phyloP scores from a whole-genome alignment of 768 basidiomycete species.

The Boletus rex-veris region DNA sequence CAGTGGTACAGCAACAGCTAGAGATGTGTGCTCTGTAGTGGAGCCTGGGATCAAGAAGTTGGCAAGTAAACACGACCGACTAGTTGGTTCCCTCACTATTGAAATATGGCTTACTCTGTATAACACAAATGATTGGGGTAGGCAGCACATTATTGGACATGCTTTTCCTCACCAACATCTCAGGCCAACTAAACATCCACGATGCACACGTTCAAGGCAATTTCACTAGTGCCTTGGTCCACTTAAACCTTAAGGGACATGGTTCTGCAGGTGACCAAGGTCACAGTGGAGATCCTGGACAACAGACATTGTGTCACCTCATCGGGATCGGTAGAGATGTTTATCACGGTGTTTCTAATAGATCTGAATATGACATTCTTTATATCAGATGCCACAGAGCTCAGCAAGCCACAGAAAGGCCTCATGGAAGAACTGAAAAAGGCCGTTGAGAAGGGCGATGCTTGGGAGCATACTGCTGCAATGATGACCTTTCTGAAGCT shows the following conservation, averaged over 20 bases:
- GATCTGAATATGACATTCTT: background rate
- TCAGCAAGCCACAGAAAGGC: background rate
- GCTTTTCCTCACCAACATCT: background rate
- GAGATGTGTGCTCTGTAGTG: background rate
- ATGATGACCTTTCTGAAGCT: constrained; percentile 24
- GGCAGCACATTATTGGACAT: background rate
- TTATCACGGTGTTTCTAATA: background rate
- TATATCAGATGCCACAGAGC: constrained; percentile 2
- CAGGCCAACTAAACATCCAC: constrained; percentile 9
- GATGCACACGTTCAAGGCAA: constrained; percentile 12
- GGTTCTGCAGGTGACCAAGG: background rate
- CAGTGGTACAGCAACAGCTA: background rate
- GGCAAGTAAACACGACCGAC: constrained; percentile 2
- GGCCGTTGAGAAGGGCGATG: background rate
- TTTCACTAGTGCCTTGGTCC: constrained; percentile 15
- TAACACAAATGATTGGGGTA: constrained; percentile 1
- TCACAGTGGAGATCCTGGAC: background rate
- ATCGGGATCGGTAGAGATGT: constrained; percentile 17
- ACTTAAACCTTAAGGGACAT: background rate
- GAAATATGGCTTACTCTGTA: constrained; percentile 19
- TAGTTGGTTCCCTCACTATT: constrained; percentile 20
- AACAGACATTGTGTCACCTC: constrained; percentile 3
- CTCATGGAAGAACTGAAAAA: constrained; percentile 12
- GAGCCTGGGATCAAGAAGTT: constrained; percentile 13
- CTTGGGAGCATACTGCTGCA: constrained; percentile 19